Evolutionary conservation across 306 rosid species (phyloP).

Genomic region (Gillenia trifoliata): DNA sequence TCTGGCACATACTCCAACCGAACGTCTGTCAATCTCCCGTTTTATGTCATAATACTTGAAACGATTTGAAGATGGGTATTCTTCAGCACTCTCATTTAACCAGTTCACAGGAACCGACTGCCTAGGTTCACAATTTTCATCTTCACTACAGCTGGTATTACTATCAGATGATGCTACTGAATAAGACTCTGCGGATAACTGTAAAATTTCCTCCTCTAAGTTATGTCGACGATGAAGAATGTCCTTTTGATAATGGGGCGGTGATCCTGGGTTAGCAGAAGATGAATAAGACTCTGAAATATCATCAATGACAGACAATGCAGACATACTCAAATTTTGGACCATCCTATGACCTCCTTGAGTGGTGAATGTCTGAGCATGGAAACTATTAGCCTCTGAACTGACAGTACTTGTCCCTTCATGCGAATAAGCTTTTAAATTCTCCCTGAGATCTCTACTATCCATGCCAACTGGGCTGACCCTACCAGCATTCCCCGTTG

Average conservation of each 20-base stretch:
- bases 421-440: slow-evolving; percentile 30
- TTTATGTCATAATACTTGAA: slow-evolving; percentile 27
- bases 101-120: slow-evolving; percentile 30
- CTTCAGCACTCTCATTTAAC: slow-evolving; percentile 33
- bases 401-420: slow-evolving; percentile 38
- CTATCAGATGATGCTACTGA: slow-evolving; percentile 92
- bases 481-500: slow-evolving; percentile 38
- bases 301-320: slow-evolving; percentile 50
- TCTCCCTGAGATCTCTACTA: slow-evolving; percentile 33
- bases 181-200: slow-evolving; percentile 81
- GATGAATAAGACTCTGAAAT: slow-evolving; percentile 58
- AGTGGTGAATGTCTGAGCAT: slow-evolving; percentile 16
- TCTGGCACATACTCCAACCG: neutral
- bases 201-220: slow-evolving; percentile 89
- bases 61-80: slow-evolving; percentile 25
- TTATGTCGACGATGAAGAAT: slow-evolving; percentile 88
- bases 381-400: slow-evolving; percentile 33
- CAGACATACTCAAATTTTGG: slow-evolving; percentile 40
- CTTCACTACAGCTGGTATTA: slow-evolving; percentile 77
- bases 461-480: slow-evolving; percentile 32
- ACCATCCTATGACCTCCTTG: slow-evolving; percentile 34
- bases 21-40: slow-evolving; percentile 20
- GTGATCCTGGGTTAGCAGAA: slow-evolving; percentile 65
- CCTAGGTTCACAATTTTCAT: slow-evolving; percentile 43
- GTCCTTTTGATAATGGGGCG: slow-evolving; percentile 90